Base-by-base conservation (phyloP, 139 green algal genomes). In the Dunaliella primolecta region DNA sequence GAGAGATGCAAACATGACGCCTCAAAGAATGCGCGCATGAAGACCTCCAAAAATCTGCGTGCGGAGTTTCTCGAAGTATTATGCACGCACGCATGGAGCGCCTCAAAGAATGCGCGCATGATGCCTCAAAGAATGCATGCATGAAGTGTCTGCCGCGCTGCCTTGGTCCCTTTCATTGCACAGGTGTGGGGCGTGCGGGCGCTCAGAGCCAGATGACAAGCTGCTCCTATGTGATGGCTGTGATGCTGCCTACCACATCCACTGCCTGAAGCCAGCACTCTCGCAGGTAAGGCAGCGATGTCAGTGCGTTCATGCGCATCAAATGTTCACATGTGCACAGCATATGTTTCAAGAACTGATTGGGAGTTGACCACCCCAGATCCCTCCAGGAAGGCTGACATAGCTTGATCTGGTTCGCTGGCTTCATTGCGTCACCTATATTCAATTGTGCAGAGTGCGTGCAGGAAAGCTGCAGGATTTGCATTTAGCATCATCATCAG, bases 171-270 rank as follows among this genome's bases (percentile, higher is more conserved):
- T 25, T 64, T 64, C 15, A 15, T 64, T 15, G 57, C 55, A 46
- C 86, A 86, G 81, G n/a, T 91, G 84, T 78, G n/a, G 30, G 3
- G 72, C 85, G 25, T 91, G 86, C 71, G 86, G 84, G n/a, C 7
- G 80, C 1, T 37, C 71, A 0, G 29, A 90, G 74, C 89, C 86
- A 21, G 84, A 83, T 1, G 72, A 90, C 33, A 90, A 36, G 35
- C 76, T 94, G 84, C 84, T 94, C 64, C 81, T 94, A 38, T 94
- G 91, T 83, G 91, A 94, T 57, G 91, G 91, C 46, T 94, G 91
- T 71, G 87, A 92, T 34, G 78, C 24, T 0, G 87, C 78, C 35
- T 92, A 86, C 83, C 91, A 94, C 86, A 94, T 82, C 35, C 75
- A 46, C 38, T 92, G 89, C 81, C 72, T 92, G 33, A 34, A 46